These are phyloP conservation scores for Mycena metata DNA, from an alignment of 768 basidiomycete species.

Conservation along the genomic window DNA sequence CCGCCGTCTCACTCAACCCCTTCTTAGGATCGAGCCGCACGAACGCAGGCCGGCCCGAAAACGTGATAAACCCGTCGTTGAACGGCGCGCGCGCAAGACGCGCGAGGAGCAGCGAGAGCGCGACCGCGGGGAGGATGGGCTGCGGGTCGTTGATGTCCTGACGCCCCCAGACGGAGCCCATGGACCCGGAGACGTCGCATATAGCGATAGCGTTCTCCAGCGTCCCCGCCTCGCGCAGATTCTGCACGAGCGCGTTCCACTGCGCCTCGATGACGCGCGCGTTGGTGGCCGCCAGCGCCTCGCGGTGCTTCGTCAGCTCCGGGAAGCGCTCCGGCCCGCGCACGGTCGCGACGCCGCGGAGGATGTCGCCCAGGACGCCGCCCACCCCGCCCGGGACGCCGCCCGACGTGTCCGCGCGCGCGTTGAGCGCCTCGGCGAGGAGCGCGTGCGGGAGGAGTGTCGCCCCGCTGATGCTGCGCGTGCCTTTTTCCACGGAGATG, in stretches of 20 bases:
- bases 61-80: conserved; percentile 76
- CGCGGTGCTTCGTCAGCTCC: conserved; percentile 44
- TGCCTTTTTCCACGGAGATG: conserved; percentile 66
- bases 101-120: conserved; percentile 76
- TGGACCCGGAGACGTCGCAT: conserved; percentile 83
- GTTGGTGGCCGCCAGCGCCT: conserved; percentile 50
- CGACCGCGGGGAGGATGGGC: conserved; percentile 74
- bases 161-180: conserved; percentile 57
- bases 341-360: neutral
- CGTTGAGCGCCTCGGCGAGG: conserved; percentile 54
- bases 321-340: conserved; percentile 19
- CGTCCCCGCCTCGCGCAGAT: conserved; percentile 65
- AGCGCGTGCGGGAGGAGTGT: conserved; percentile 77
- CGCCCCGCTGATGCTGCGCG: conserved; percentile 72
- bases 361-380: no score
- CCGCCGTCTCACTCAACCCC: no score
- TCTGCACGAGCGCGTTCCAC: conserved; percentile 72
- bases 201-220: conserved; percentile 75
- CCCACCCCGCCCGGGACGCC: no score
- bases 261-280: conserved; percentile 70
- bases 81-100: conserved; percentile 76
- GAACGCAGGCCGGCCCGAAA: conserved; percentile 66
- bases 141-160: conserved; percentile 27
- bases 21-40: conserved; percentile 60
- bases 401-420: no score